These are phyloP conservation scores for Teratosphaeria nubilosa DNA, from an alignment of 2,329 filamentous ascomycete genomes.

Conservation along the genomic window DNA sequence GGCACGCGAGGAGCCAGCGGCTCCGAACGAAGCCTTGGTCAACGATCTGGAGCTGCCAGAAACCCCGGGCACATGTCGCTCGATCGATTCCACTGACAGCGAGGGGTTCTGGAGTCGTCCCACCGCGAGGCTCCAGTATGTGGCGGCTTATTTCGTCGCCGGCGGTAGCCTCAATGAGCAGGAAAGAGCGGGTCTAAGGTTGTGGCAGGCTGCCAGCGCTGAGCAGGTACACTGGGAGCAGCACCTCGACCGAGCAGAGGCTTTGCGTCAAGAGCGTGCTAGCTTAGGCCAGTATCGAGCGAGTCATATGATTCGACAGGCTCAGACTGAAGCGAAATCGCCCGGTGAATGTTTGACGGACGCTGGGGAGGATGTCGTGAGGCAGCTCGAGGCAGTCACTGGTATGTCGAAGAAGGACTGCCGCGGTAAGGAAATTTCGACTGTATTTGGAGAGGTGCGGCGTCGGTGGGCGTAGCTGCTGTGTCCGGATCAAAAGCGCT, in stretches of 20 bases:
- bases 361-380: background rate
- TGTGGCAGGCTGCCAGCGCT: constrained; percentile 13
- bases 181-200: constrained; percentile 10
- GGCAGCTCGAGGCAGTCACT: constrained; percentile 5
- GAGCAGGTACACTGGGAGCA: constrained; percentile 12
- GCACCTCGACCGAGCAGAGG: constrained; percentile 1
- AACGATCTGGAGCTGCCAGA: background rate
- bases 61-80: constrained; percentile 4
- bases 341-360: background rate
- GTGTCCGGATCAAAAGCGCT: background rate
- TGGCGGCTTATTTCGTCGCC: constrained; percentile 9
- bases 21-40: background rate
- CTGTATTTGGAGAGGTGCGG: background rate
- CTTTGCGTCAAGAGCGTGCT: background rate
- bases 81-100: constrained; percentile 8
- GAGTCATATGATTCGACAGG: background rate
- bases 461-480: background rate
- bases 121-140: constrained; percentile 12
- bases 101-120: constrained; percentile 10
- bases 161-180: constrained; percentile 8
- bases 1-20: background rate
- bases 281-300: background rate
- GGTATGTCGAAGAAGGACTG: constrained; percentile 10
- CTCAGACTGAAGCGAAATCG: background rate
- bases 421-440: constrained; percentile 8